These are phyloP conservation scores for Colletotrichum truncatum DNA, from an alignment of 2,329 filamentous ascomycete genomes.

Conservation along the genomic window DNA sequence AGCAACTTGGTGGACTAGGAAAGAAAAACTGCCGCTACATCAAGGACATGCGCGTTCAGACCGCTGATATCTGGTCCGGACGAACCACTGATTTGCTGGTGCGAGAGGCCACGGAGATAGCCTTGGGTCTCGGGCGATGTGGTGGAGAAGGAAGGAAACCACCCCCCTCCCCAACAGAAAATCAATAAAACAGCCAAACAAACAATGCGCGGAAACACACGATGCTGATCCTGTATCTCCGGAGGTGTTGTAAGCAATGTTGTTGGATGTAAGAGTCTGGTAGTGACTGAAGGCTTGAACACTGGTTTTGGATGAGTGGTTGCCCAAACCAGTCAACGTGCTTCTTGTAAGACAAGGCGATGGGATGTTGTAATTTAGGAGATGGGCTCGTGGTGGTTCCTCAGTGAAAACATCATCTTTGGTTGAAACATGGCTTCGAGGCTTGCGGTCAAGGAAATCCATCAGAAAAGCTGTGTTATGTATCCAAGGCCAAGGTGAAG, in stretches of 20 bases:
- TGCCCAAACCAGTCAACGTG: neutral
- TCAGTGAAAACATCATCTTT: neutral
- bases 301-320: neutral
- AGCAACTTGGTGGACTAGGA: neutral
- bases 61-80: constrained; percentile 13
- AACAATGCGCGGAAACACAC: neutral
- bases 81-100: constrained; percentile 10
- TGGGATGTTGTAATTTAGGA: neutral
- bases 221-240: neutral
- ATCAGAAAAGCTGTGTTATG: too few relatives aligned
- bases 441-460: too few relatives aligned
- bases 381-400: neutral
- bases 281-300: neutral
- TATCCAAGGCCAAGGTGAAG: neutral
- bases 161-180: neutral
- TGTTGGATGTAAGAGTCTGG: neutral
- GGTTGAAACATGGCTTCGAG: too few relatives aligned
- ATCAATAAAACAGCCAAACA: neutral
- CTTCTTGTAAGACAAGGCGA: neutral
- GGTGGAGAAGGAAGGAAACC: neutral
- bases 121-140: neutral
- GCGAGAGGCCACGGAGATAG: neutral
- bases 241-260: neutral
- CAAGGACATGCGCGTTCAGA: constrained; percentile 9
- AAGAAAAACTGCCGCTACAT: constrained; percentile 10